These are phyloP conservation scores for Aspergillus bertholletiae DNA, from an alignment of 495 filamentous ascomycete genomes.

Conservation along the genomic window DNA sequence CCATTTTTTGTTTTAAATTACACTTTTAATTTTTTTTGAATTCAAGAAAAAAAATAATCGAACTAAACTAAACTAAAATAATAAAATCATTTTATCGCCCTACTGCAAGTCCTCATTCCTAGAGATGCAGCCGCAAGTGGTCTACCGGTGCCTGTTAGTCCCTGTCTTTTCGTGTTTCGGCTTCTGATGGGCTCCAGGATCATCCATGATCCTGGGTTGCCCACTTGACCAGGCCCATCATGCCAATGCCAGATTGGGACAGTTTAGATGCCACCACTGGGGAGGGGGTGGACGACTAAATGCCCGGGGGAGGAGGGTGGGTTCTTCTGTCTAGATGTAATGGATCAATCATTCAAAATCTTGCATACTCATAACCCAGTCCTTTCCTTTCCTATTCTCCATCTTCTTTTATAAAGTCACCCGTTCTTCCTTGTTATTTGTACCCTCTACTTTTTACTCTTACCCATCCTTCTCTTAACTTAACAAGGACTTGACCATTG, in stretches of 20 bases:
- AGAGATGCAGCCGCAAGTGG: constrained; percentile 15
- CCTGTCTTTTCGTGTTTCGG: constrained; percentile 21
- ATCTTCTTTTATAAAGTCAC: constrained; percentile 17
- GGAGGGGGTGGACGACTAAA: not conserved
- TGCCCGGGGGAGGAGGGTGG: constrained; percentile 1
- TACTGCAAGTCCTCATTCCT: constrained; percentile 16
- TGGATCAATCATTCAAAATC: constrained; percentile 13
- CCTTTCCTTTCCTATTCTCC: constrained; percentile 2
- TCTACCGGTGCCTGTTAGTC: constrained; percentile 15
- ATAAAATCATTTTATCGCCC: constrained; percentile 12
- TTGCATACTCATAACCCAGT: constrained; percentile 10
- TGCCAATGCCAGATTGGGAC: constrained; percentile 12
- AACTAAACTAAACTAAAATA: constrained; percentile 11
- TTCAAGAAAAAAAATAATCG: no score
- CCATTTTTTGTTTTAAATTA: constrained; percentile 1
- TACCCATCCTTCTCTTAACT: constrained; percentile 4
- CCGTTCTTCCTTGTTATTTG: constrained; percentile 13
- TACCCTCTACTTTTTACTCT: constrained; percentile 7
- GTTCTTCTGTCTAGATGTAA: constrained; percentile 15
- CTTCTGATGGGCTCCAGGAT: constrained; percentile 32
- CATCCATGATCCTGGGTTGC: constrained; percentile 28
- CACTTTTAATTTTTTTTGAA: not conserved
- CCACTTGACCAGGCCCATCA: not conserved
- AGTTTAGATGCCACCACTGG: constrained; percentile 3
- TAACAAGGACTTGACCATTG: constrained; percentile 7